A percentile compares a stretch with the other conserved stretches of the same genome.
These are phyloP conservation scores for Saccharomycopsis selenospora DNA, from an alignment of 805 yeast genomes.

Conservation along the genomic window DNA sequence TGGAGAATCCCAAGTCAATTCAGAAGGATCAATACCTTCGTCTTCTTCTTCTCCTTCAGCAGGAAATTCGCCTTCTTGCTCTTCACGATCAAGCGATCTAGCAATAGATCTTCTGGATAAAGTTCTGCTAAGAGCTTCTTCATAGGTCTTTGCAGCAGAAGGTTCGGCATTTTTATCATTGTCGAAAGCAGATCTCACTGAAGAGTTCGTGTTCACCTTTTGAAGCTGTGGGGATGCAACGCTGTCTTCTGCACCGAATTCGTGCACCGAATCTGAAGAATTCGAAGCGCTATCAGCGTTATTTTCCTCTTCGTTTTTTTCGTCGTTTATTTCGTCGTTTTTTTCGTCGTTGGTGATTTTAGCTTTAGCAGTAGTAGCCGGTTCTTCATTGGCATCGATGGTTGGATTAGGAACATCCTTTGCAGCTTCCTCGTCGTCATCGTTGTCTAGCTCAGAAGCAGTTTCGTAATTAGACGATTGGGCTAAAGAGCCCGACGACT, in stretches of 20 bases:
- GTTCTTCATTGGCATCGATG: background rate
- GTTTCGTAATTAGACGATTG: conserved; percentile 1
- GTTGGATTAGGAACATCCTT: background rate
- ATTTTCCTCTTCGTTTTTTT: background rate
- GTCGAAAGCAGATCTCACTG: background rate
- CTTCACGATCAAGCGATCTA: background rate
- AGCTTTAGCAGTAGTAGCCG: background rate
- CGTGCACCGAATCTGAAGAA: background rate
- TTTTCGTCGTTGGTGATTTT: background rate
- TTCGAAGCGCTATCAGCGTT: background rate
- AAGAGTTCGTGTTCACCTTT: background rate
- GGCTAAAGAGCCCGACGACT: background rate
- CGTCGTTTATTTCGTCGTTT: background rate
- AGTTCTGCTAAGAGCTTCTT: background rate
- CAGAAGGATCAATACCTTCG: conserved; percentile 32
- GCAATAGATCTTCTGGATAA: conserved; percentile 1
- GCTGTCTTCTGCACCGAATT: background rate
- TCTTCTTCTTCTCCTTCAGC: conserved; percentile 18
- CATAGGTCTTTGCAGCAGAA: background rate
- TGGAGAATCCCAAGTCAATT: conserved; percentile 54
- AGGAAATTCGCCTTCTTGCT: background rate
- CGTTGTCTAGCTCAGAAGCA: background rate
- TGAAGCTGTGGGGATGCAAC: background rate
- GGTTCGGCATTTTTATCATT: background rate
- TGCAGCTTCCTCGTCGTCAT: background rate